phyloP scores from a whole-genome alignment of 768 basidiomycete genomes.

The Suillus alpinus region DNA sequence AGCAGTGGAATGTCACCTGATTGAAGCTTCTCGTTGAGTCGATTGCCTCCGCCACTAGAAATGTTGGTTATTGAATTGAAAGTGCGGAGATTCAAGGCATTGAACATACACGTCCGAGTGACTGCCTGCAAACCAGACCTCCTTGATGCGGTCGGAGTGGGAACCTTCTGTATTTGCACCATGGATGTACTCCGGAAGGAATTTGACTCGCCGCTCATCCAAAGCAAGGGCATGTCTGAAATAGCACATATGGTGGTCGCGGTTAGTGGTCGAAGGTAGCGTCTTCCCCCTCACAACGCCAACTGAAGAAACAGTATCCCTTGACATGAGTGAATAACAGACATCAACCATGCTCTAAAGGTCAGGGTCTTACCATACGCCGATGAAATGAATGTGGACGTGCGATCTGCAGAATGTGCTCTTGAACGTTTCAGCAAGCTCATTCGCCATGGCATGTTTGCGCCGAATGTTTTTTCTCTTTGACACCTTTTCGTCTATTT shows the following conservation, averaged over 20 bases:
- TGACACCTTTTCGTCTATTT: neutral
- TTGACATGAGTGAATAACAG: constrained; percentile 5
- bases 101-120: constrained; percentile 33
- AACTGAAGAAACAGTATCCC: constrained; percentile 36
- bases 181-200: constrained; percentile 27
- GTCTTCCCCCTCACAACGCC: constrained; percentile 19
- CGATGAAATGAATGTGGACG: constrained; percentile 32
- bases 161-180: constrained; percentile 6
- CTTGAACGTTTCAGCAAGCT: constrained; percentile 26
- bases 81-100: neutral
- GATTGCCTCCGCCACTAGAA: constrained; percentile 19
- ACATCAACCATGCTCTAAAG: neutral
- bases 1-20: constrained; percentile 15
- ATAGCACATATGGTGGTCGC: constrained; percentile 26
- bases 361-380: constrained; percentile 27
- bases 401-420: constrained; percentile 19
- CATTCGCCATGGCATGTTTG: neutral
- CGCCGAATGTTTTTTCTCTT: neutral
- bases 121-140: constrained; percentile 31
- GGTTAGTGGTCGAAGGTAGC: constrained; percentile 14
- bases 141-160: constrained; percentile 20
- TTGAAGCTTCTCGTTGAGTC: constrained; percentile 5
- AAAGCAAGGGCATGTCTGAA: constrained; percentile 36
- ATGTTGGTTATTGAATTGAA: neutral
- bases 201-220: constrained; percentile 35